These are phyloP conservation scores for Candida mesenterica DNA, from an alignment of 1,139 yeast species.

Conservation along the genomic window DNA sequence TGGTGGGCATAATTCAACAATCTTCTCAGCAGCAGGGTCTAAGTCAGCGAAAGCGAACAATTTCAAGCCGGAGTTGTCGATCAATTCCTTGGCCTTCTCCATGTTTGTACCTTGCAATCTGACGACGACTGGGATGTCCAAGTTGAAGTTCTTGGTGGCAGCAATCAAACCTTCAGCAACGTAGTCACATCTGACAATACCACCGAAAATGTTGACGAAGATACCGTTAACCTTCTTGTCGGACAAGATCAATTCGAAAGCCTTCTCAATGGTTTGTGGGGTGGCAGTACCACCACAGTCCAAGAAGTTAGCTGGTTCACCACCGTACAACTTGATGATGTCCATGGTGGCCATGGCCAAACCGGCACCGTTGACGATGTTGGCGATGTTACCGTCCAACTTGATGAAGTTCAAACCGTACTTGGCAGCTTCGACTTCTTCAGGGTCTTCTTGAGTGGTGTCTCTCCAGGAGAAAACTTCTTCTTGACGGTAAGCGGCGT, in stretches of 20 bases:
- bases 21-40: conserved; percentile 97
- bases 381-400: conserved; percentile 97
- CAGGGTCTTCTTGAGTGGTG: conserved; percentile 95
- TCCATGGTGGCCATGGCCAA: conserved; percentile 99
- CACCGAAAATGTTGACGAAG: conserved; percentile 98
- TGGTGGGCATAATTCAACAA: conserved; percentile 63
- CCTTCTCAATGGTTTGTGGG: conserved; percentile 96
- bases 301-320: conserved; percentile 97
- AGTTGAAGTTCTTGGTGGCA: conserved; percentile 36
- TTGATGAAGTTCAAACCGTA: conserved; percentile 94
- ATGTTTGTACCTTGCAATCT: conserved; percentile 98
- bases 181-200: conserved; percentile 98
- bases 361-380: conserved; percentile 99
- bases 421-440: conserved; percentile 89
- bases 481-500: conserved; percentile 91
- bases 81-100: conserved; percentile 83
- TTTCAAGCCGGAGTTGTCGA: conserved; percentile 87
- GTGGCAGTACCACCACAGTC: conserved; percentile 99
- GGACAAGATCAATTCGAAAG: conserved; percentile 87
- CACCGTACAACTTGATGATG: conserved; percentile 96
- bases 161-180: conserved; percentile 81
- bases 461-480: conserved; percentile 96
- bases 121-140: conserved; percentile 92
- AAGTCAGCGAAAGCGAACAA: conserved; percentile 89
- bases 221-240: conserved; percentile 92